Base-by-base conservation (phyloP, 306 rosid species). In the Purshia tridentata region DNA sequence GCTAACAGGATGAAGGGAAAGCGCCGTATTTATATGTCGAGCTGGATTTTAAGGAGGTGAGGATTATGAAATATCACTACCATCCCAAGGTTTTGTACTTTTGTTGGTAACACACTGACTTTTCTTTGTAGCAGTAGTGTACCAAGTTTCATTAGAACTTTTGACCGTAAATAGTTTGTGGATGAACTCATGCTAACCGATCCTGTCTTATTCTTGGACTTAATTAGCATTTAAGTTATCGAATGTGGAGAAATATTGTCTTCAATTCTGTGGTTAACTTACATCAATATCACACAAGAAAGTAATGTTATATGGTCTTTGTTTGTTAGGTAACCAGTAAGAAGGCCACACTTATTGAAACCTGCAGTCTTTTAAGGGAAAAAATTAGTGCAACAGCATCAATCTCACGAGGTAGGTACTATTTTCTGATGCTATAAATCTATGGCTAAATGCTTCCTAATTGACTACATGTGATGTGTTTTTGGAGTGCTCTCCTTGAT, bases 1-100 rank as follows among this genome's bases (percentile, higher is more conserved):
- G 60, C 62, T 82, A 59, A n/a, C 90, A 91, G 99, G 89, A 90
- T 72, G 99, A 90, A 75, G 96, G 92, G 75, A 89, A 76, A 72
- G 92, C 91, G 71, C 96, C 96, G 0, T 60, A 84, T 80, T 84
- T 93, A 69, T 95, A 95, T 6, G 99, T 95, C 71, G 98, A 95
- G 84, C 77, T 91, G 78, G 99, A 95, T 84, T 95, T 95, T 81
- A 87, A 87, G 82, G 99, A 91, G 99, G 99, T 95, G 55, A 11
- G 67, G 54, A 44, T 75, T 76, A 72, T 75, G 67, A 54, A 61
- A 64, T 71, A 63, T 47, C 40, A 65, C 23, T 55, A 41, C 48
- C 76, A 41, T 29, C 45, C 72, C 35, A 14, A 40, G 23, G 40
- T 80, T 78, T 29, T 29, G 35, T 29, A 29, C 35, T 29, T 29